Conservation (phyloP, 1,139 yeast species). For the Debaryomyces sp. region DNA sequence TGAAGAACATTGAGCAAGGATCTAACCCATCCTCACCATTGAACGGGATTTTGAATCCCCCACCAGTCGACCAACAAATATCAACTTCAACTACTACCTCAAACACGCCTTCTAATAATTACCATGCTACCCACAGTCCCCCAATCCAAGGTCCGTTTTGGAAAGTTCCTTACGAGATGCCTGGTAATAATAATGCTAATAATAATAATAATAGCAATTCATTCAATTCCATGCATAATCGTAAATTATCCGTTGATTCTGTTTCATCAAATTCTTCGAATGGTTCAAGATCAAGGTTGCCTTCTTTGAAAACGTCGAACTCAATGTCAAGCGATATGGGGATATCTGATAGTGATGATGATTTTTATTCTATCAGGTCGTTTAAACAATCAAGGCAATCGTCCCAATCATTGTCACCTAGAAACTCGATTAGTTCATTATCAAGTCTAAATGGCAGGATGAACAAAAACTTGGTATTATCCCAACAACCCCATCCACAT, state of each 20-base stretch:
- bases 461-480: slow-evolving; percentile 24
- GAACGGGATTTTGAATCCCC: slow-evolving; percentile 14
- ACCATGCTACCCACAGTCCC: slow-evolving; percentile 26
- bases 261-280: slow-evolving; percentile 34
- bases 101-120: slow-evolving; percentile 3
- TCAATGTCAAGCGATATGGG: slow-evolving; percentile 25
- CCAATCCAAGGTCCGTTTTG: slow-evolving; percentile 52
- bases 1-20: slow-evolving; percentile 7
- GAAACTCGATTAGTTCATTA: slow-evolving; percentile 47
- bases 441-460: slow-evolving; percentile 51
- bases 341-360: slow-evolving; percentile 45
- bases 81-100: slow-evolving; percentile 12
- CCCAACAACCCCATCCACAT: slow-evolving; percentile 9
- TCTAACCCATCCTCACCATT: slow-evolving; percentile 27
- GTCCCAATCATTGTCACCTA: slow-evolving; percentile 43
- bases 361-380: slow-evolving; percentile 36
- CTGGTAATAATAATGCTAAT: slow-evolving; percentile 19
- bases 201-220: not conserved
- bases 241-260: slow-evolving; percentile 43
- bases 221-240: slow-evolving; percentile 14
- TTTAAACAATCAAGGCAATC: slow-evolving; percentile 21
- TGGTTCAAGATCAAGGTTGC: slow-evolving; percentile 32
- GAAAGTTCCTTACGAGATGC: slow-evolving; percentile 57
- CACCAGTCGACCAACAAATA: slow-evolving; percentile 8
- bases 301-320: slow-evolving; percentile 31